These are phyloP conservation scores for Cadophora luteo-olivacea DNA, from an alignment of 2,329 filamentous ascomycete species.

Conservation along the genomic window DNA sequence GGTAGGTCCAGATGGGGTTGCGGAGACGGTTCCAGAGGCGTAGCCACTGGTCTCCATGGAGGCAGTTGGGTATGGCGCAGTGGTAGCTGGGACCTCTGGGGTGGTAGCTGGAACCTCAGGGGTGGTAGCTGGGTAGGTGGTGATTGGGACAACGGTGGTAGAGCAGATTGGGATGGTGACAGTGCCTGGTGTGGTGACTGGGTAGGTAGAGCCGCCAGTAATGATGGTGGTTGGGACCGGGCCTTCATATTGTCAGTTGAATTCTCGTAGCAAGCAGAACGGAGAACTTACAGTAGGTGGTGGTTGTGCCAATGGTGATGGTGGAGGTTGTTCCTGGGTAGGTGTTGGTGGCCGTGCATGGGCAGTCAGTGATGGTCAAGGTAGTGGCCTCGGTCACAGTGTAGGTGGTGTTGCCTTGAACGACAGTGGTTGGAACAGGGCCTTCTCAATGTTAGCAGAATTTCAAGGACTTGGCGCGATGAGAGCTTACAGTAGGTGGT, in stretches of 20 bases:
- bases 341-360: constrained; percentile 36
- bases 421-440: constrained; percentile 26
- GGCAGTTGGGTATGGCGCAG: constrained; percentile 17
- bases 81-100: constrained; percentile 26
- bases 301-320: constrained; percentile 24
- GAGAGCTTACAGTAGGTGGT: constrained; percentile 61
- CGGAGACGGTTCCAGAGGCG: constrained; percentile 19
- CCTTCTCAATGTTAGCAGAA: constrained; percentile 3
- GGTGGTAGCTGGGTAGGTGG: constrained; percentile 22
- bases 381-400: constrained; percentile 66
- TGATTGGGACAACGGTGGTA: constrained; percentile 24
- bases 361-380: constrained; percentile 55
- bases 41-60: constrained; percentile 18
- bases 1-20: constrained; percentile 21
- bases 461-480: constrained; percentile 41
- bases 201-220: constrained; percentile 53
- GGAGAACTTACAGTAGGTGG: constrained; percentile 29
- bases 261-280: not conserved
- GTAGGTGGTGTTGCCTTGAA: constrained; percentile 47
- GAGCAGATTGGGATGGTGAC: constrained; percentile 30
- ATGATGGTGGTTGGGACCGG: constrained; percentile 54
- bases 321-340: constrained; percentile 24
- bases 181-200: constrained; percentile 45
- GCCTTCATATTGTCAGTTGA: constrained; percentile 39
- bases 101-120: constrained; percentile 26